These are phyloP conservation scores for Dovyalis caffra DNA, from an alignment of 345 rosid species.

Conservation along the genomic window DNA sequence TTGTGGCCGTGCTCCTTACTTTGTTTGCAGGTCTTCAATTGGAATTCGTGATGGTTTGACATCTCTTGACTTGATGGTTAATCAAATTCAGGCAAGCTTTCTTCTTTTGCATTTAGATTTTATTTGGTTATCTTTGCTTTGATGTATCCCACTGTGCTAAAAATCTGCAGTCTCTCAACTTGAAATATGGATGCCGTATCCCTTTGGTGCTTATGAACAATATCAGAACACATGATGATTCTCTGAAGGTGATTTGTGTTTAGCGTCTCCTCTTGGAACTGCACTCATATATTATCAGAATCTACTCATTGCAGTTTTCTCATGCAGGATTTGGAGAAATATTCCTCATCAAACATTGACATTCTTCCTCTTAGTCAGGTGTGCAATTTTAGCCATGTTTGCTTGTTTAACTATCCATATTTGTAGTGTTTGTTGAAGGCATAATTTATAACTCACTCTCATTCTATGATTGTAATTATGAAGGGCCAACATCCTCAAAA, in stretches of 20 bases:
- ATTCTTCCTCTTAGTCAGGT: constrained; percentile 46
- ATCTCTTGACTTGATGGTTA: constrained; percentile 38
- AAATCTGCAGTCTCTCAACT: constrained; percentile 48
- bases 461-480: constrained; percentile 4
- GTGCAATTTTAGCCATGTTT: constrained; percentile 1
- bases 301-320: constrained; percentile 20
- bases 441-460: constrained; percentile 4
- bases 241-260: constrained; percentile 40
- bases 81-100: constrained; percentile 47
- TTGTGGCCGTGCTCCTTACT: neutral
- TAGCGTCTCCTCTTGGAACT: constrained; percentile 5
- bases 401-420: neutral
- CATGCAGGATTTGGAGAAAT: constrained; percentile 47
- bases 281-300: constrained; percentile 1
- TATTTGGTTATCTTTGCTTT: neutral
- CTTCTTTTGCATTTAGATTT: neutral
- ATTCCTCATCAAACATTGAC: constrained; percentile 37
- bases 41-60: constrained; percentile 46
- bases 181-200: constrained; percentile 45
- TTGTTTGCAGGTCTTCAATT: constrained; percentile 40
- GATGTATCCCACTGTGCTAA: constrained; percentile 6
- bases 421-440: neutral
- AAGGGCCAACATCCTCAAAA: constrained; percentile 22
- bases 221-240: constrained; percentile 29
- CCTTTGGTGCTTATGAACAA: constrained; percentile 51